phyloP scores from a whole-genome alignment of 2,329 filamentous ascomycete species.

The Penicillium sp. region DNA sequence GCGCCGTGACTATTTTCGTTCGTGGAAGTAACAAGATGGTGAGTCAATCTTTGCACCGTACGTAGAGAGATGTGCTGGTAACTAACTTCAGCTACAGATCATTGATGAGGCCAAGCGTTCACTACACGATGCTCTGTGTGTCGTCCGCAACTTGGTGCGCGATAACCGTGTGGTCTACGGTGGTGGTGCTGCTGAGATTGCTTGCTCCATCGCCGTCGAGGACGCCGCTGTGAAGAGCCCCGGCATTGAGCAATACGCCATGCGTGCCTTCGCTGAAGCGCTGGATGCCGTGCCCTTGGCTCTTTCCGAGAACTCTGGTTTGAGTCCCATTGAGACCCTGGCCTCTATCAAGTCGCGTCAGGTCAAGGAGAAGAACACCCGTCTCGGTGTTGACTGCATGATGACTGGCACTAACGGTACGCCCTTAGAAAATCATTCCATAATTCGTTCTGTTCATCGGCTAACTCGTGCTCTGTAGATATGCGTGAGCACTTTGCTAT shows the following conservation, averaged over 20 bases:
- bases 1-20: slow-evolving; percentile 94
- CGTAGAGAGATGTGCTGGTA: background rate
- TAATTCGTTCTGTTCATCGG: background rate
- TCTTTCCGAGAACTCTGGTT: slow-evolving; percentile 92
- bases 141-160: slow-evolving; percentile 91
- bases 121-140: slow-evolving; percentile 93
- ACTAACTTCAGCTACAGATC: slow-evolving; percentile 60
- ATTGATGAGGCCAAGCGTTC: slow-evolving; percentile 99
- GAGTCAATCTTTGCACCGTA: slow-evolving; percentile 34
- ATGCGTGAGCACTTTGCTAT: slow-evolving; percentile 99
- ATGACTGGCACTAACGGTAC: slow-evolving; percentile 80
- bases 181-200: slow-evolving; percentile 93
- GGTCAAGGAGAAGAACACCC: slow-evolving; percentile 77
- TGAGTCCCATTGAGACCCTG: slow-evolving; percentile 93
- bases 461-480: slow-evolving; percentile 52
- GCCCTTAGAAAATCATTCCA: slow-evolving; percentile 21
- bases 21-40: slow-evolving; percentile 99
- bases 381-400: slow-evolving; percentile 97
- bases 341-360: slow-evolving; percentile 95
- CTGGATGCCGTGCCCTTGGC: slow-evolving; percentile 93
- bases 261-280: slow-evolving; percentile 95
- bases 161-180: slow-evolving; percentile 98
- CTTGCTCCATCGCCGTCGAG: slow-evolving; percentile 93
- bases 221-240: slow-evolving; percentile 92
- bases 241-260: slow-evolving; percentile 97